A percentile compares a stretch with the other conserved stretches of the same genome.
These are phyloP conservation scores for Ceriops decandra DNA, from an alignment of 345 rosid species.

Conservation along the genomic window DNA sequence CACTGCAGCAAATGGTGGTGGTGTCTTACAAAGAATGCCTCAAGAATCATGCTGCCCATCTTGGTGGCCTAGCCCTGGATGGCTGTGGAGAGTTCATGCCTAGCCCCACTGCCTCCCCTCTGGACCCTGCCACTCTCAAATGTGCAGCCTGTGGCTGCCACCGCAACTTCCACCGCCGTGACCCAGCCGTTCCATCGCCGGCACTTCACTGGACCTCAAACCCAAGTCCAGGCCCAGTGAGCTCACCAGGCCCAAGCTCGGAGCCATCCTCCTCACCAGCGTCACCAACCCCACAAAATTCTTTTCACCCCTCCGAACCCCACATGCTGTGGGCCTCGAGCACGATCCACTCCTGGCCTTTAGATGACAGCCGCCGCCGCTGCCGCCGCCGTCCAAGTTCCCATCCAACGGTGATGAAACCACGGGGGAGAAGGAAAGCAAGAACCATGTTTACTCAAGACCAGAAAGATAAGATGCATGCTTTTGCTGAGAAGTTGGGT, in stretches of 20 bases:
- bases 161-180: constrained; percentile 79
- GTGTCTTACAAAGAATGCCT: constrained; percentile 75
- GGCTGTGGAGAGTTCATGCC: constrained; percentile 93
- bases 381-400: constrained; percentile 6
- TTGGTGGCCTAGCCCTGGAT: constrained; percentile 75
- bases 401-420: constrained; percentile 20
- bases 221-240: constrained; percentile 29
- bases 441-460: constrained; percentile 64
- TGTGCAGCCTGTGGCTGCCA: constrained; percentile 95
- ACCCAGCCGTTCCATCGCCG: constrained; percentile 17
- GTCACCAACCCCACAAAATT: constrained; percentile 54
- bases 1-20: constrained; percentile 32
- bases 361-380: constrained; percentile 28
- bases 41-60: constrained; percentile 68
- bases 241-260: constrained; percentile 28
- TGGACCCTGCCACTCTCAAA: constrained; percentile 48
- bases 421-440: constrained; percentile 42
- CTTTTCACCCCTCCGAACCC: constrained; percentile 62
- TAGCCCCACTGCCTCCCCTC: constrained; percentile 19
- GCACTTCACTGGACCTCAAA: constrained; percentile 31
- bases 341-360: constrained; percentile 34
- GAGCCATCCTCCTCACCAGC: constrained; percentile 39
- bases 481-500: constrained; percentile 63
- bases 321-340: constrained; percentile 51
- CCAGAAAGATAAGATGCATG: constrained; percentile 65